Evolutionary conservation across 179 eudicot species (phyloP), one percentile per base, ranked within the genome.

Genomic region (Silene coronaria): DNA sequence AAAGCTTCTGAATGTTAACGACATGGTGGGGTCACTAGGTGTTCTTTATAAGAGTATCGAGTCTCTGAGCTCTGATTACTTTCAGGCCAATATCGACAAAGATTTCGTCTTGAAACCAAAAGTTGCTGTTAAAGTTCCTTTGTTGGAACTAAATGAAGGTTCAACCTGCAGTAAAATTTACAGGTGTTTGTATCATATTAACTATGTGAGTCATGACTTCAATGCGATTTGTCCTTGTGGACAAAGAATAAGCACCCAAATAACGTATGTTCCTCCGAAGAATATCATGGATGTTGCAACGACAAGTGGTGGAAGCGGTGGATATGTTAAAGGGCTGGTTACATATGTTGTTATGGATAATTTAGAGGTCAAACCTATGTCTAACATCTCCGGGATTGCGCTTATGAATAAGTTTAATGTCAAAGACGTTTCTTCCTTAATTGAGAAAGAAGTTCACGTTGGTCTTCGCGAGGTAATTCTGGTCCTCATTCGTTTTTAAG

Each of bases 21-120:
- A 12, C 17, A 83, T 79, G 85, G 77, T 64, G 23, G 83, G 81
- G n/a, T 75, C 75, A 13, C 76, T 82, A 10, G 70, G 80, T 14
- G 75, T 66, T 3, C 81, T 86, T 13, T 84, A 78, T 38, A 45
- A 75, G 6, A 84, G 85, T 59, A 23, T 80, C 2, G 73, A 78
- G 26, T 76, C 75, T 28, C 73, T 86, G 0, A 68, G 48, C 28
- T 5, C 61, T 4, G 55, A 75, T 0, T 84, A 78, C 59, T 34
- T 86, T 21, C 79, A 79, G 16, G 34, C 78, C 0, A 22, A 42
- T 23, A 45, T 67, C 45, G 36, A 46, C 30, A 86, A 77, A 48
- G 76, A 81, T 21, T 16, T 22, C 0, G 80, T 84, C 14, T 63
- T 85, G 28, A 74, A 79, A 53, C 85, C 81, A 0, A 42, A 55